Evolutionary conservation across 441 rosid genomes (phyloP), one percentile per base, ranked within the genome.

Genomic region (Croton laevigatus): DNA sequence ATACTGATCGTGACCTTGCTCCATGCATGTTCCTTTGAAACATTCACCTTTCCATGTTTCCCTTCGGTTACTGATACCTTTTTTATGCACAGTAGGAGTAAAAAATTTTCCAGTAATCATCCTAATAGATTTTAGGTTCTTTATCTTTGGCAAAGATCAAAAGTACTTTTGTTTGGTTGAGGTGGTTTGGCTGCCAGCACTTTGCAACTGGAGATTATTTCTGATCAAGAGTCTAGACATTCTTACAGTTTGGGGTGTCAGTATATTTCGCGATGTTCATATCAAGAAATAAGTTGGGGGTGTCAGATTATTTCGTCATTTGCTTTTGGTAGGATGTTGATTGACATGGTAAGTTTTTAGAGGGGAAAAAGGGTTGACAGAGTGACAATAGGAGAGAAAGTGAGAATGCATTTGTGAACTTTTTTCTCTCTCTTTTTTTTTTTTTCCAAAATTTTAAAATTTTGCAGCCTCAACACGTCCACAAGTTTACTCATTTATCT

Each of bases 1-100:
- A 58, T 55, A 64, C 78, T 65, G 32, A 13, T 38, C 57, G 8
- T 49, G 70, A 69, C 37, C 37, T 2, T 11, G 34, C 32, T 22
- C 3, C 27, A 32, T 59, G 36, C 48, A 38, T 27, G n/a, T 36
- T 49, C 52, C 19, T 5, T 3, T 54, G 40, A 8, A 14, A 20
- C n/a, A 22, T 27, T 53, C 53, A 4, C 20, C 53, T 13, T 32
- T n/a, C 55, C 17, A 3, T 9, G 42, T 16, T n/a, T 19, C 20
- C 52, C 62, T 19, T 4, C 23, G 2, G 9, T 27, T 27, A 62
- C 3, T 57, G 40, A 20, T 20, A 44, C 22, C 46, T 59, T 55
- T 46, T 46, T 36, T 44, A 58, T 40, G 68, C 53, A 55, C 44
- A 38, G 32, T 27, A 20, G 13, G 34, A 5, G 53, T 48, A 20